These are phyloP conservation scores for Salvia splendens DNA, from an alignment of 257 asterid species.

Conservation along the genomic window DNA sequence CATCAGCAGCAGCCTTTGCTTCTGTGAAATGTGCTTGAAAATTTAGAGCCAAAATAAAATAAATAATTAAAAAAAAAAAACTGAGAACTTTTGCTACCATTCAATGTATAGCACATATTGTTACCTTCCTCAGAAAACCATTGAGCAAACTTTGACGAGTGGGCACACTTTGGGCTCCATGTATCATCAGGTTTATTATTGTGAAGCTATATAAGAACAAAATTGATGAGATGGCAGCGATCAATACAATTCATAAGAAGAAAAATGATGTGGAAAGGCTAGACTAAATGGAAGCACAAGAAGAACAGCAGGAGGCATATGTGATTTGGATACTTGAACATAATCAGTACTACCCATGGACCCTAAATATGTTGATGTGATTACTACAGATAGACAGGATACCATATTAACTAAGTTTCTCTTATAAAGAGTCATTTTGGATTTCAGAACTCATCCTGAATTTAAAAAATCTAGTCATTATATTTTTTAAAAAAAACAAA, in stretches of 20 bases:
- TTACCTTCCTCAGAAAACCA: constrained; percentile 90
- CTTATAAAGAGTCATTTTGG: not conserved
- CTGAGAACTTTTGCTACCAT: constrained; percentile 25
- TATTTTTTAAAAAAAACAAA: not conserved
- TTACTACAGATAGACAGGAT: not conserved
- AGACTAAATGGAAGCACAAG: constrained; percentile 12
- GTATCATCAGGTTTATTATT: constrained; percentile 49
- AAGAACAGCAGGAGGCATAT: constrained; percentile 12
- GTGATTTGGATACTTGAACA: not conserved
- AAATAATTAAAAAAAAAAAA: not conserved
- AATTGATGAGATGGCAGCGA: constrained; percentile 25
- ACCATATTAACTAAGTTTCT: not conserved
- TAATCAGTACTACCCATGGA: not conserved
- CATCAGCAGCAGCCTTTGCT: constrained; percentile 46
- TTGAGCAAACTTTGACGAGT: constrained; percentile 74
- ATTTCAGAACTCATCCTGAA: constrained; percentile 15
- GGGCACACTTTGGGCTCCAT: constrained; percentile 48
- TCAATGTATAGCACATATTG: constrained; percentile 18
- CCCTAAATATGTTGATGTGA: not conserved
- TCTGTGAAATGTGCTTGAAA: constrained; percentile 44
- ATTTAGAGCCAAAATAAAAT: constrained; percentile 23
- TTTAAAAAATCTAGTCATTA: not conserved
- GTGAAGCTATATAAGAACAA: constrained; percentile 47
- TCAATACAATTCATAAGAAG: constrained; percentile 25
- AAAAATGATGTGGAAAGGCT: constrained; percentile 25